Evolutionary conservation across 495 filamentous ascomycete genomes (phyloP).

Genomic region (Parathielavia hyrcaniae): DNA sequence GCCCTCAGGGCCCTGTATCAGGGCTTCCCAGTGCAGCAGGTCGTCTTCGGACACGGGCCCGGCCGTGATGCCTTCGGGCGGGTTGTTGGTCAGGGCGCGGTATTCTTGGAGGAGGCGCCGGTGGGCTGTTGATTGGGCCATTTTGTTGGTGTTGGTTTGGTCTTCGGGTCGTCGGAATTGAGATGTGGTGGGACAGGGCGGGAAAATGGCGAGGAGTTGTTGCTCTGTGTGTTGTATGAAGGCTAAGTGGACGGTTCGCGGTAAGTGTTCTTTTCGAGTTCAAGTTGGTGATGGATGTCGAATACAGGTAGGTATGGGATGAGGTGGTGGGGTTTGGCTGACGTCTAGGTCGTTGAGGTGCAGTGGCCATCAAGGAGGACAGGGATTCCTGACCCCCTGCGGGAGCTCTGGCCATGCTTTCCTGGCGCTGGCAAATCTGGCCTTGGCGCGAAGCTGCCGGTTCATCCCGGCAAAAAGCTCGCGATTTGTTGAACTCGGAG

Average conservation of each 20-base stretch:
- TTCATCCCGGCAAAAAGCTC: slow-evolving; percentile 16
- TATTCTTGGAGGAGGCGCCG: slow-evolving; percentile 98
- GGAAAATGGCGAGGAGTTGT: background rate
- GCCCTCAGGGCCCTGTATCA: slow-evolving; percentile 90
- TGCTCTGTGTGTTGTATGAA: no score
- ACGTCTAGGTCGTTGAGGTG: no score
- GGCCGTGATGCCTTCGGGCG: slow-evolving; percentile 89
- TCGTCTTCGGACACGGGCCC: slow-evolving; percentile 92
- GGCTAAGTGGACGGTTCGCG: no score
- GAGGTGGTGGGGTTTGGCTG: background rate
- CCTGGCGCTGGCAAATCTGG: background rate
- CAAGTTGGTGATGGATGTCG: background rate
- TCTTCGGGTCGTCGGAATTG: background rate
- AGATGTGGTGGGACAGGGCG: background rate
- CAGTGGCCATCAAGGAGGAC: slow-evolving; percentile 1
- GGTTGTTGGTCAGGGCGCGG: slow-evolving; percentile 64
- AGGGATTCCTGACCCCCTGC: background rate
- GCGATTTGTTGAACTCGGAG: background rate
- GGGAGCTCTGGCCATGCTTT: slow-evolving; percentile 2
- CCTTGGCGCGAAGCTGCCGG: slow-evolving; percentile 17
- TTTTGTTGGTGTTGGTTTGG: slow-evolving; percentile 24
- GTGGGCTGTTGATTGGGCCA: slow-evolving; percentile 66
- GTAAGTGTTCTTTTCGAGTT: no score
- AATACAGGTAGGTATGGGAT: background rate
- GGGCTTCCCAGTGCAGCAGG: slow-evolving; percentile 91